Percentiles rank a stretch among this genome's conserved stretches.
Evolutionary conservation across 2,329 filamentous ascomycete genomes (phyloP).

Genomic region (Westerdykella ornata): DNA sequence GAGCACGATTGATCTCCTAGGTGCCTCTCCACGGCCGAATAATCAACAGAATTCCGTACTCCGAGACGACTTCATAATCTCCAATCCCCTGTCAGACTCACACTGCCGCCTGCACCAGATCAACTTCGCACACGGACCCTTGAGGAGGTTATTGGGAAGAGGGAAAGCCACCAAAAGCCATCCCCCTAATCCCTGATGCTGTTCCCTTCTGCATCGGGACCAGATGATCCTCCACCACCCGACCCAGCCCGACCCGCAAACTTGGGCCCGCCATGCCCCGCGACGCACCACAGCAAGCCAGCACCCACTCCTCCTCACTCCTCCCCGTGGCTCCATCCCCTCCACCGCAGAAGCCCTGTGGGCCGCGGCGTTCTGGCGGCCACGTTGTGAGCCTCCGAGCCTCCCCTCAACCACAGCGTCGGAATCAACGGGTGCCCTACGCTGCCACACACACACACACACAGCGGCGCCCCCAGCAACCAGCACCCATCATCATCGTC

Average conservation of each 20-base stretch:
- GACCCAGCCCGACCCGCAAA: slow-evolving; percentile 31
- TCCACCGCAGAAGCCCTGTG: slow-evolving; percentile 3
- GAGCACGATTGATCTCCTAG: background rate
- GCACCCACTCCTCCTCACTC: slow-evolving; percentile 7
- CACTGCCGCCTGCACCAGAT: too few relatives aligned
- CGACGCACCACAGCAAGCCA: slow-evolving; percentile 15
- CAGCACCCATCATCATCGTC: slow-evolving; percentile 1
- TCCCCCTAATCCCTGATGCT: slow-evolving; percentile 19
- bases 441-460: background rate
- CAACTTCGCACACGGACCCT: slow-evolving; percentile 2
- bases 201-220: slow-evolving; percentile 14
- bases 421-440: background rate
- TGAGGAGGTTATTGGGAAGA: slow-evolving; percentile 15
- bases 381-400: slow-evolving; percentile 32
- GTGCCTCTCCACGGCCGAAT: slow-evolving; percentile 6
- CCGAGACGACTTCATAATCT: too few relatives aligned
- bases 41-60: slow-evolving; percentile 4
- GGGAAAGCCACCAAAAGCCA: slow-evolving; percentile 13
- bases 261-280: slow-evolving; percentile 23
- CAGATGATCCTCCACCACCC: slow-evolving; percentile 18
- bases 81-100: too few relatives aligned
- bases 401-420: slow-evolving; percentile 9
- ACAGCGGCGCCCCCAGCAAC: slow-evolving; percentile 1
- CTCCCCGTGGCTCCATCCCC: background rate
- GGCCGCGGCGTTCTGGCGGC: slow-evolving; percentile 21